Conservation (phyloP, 192 early-diverging fungal genomes). For the Rhizoclosmatium globosum region DNA sequence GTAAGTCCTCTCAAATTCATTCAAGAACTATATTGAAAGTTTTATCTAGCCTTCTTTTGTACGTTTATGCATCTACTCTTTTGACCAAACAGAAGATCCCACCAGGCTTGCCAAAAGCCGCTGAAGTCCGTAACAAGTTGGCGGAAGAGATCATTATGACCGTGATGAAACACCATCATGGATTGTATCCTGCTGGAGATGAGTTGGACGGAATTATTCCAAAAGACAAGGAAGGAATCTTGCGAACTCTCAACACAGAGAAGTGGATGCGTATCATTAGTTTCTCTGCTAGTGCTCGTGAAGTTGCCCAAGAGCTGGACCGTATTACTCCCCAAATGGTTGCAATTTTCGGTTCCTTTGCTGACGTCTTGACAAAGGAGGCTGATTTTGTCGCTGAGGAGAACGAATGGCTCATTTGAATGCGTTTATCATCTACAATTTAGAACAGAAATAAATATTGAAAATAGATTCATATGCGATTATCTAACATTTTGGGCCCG, state of each 20-base stretch:
- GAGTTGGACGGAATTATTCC: conserved; percentile 29
- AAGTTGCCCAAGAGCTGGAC: conserved; percentile 8
- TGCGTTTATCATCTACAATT: too few species aligned
- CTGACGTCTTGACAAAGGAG: neutral
- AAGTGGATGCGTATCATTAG: conserved; percentile 25
- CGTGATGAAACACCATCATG: neutral
- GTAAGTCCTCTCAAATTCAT: neutral
- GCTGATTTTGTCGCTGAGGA: neutral
- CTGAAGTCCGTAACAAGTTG: neutral
- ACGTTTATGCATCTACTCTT: neutral
- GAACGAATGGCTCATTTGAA: neutral
- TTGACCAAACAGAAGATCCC: conserved; percentile 5
- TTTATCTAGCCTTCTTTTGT: neutral
- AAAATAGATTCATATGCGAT: too few species aligned
- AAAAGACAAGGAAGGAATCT: neutral
- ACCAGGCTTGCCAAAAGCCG: conserved; percentile 8
- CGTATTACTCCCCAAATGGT: neutral
- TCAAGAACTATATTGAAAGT: neutral
- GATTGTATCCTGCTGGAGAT: neutral
- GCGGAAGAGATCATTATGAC: neutral
- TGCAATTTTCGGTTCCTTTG: conserved; percentile 13
- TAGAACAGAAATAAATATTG: too few species aligned
- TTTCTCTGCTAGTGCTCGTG: neutral
- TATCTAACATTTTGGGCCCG: too few species aligned
- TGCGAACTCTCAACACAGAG: conserved; percentile 16